Conservation (phyloP, 345 rosid genomes). For the Rubroshorea leprosula region DNA sequence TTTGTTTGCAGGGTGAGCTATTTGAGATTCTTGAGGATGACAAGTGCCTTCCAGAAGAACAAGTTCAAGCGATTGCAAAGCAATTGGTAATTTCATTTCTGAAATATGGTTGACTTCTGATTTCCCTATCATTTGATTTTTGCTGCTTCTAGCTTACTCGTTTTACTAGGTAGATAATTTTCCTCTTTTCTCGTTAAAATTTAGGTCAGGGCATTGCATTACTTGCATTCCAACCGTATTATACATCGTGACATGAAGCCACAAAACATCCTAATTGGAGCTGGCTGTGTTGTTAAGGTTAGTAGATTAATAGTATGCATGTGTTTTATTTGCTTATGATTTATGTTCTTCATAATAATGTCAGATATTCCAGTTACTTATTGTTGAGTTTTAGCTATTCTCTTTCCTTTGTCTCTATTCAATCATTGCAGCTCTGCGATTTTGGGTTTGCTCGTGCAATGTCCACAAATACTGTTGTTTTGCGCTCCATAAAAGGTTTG, state of each 20-base stretch:
- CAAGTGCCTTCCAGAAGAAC: slow-evolving; percentile 94
- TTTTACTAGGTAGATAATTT: background rate
- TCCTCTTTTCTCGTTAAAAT: slow-evolving; percentile 13
- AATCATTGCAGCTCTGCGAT: slow-evolving; percentile 73
- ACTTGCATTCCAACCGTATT: slow-evolving; percentile 94
- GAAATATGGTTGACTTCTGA: slow-evolving; percentile 2
- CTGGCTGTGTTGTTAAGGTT: slow-evolving; percentile 93
- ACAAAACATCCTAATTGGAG: slow-evolving; percentile 96
- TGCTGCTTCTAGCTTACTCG: background rate
- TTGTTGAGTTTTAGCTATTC: background rate
- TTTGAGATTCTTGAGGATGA: slow-evolving; percentile 98
- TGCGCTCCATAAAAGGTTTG: slow-evolving; percentile 91
- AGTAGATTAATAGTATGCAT: slow-evolving; percentile 4
- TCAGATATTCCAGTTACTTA: no score
- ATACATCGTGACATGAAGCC: slow-evolving; percentile 99
- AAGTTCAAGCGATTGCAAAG: slow-evolving; percentile 97
- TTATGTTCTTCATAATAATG: no score
- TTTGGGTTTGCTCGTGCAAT: slow-evolving; percentile 99
- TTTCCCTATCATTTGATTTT: slow-evolving; percentile 8
- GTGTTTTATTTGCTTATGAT: no score
- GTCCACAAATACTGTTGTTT: slow-evolving; percentile 95
- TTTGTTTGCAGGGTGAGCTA: slow-evolving; percentile 68
- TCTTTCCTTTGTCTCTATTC: slow-evolving; percentile 10
- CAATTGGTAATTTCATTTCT: slow-evolving; percentile 58
- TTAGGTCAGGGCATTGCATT: slow-evolving; percentile 89